Evolutionary conservation across 805 yeast species (phyloP).

Genomic region (Metschnikowia vanudenii): DNA sequence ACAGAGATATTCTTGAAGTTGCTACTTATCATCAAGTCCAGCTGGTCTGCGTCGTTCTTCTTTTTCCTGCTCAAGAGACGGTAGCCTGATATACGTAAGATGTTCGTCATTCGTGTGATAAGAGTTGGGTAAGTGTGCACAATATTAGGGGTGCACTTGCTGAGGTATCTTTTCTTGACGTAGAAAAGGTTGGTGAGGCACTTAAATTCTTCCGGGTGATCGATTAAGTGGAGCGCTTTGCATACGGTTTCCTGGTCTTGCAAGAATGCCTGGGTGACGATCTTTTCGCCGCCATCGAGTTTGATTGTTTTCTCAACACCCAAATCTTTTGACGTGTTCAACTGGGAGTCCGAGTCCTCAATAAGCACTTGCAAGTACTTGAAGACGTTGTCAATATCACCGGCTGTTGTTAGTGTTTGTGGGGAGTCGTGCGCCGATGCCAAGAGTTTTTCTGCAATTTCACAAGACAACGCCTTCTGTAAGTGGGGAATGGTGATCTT

Average conservation of each 20-base stretch:
- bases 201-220: constrained; percentile 43
- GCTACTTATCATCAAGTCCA: constrained; percentile 37
- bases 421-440: constrained; percentile 26
- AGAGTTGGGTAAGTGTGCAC: constrained; percentile 75
- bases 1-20: constrained; percentile 75
- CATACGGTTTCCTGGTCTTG: constrained; percentile 61
- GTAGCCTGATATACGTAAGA: constrained; percentile 49
- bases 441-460: constrained; percentile 59
- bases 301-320: constrained; percentile 38
- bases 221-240: constrained; percentile 64
- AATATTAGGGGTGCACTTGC: constrained; percentile 54
- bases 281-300: constrained; percentile 28
- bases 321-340: constrained; percentile 37
- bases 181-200: constrained; percentile 34
- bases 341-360: constrained; percentile 28
- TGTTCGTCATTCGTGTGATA: constrained; percentile 56
- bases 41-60: constrained; percentile 26
- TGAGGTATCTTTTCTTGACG: constrained; percentile 44
- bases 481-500: constrained; percentile 49
- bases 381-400: constrained; percentile 59
- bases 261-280: constrained; percentile 37
- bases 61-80: constrained; percentile 26
- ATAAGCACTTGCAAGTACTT: constrained; percentile 58
- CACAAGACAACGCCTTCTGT: constrained; percentile 58
- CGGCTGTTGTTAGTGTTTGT: constrained; percentile 29